phyloP scores from a whole-genome alignment of 116 monocot genomes.

The Cymodocea nodosa region DNA sequence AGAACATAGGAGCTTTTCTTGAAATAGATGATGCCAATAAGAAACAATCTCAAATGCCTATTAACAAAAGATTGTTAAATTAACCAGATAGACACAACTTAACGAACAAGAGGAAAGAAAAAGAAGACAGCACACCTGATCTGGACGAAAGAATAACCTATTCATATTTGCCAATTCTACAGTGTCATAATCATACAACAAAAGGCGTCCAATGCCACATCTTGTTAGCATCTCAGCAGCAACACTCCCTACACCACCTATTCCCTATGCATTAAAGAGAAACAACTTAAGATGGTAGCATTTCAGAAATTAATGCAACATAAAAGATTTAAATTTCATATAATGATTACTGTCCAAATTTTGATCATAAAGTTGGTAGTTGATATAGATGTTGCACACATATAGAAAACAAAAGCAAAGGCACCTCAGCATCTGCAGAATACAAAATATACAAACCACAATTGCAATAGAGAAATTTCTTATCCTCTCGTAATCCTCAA shows the following conservation, averaged over 20 bases:
- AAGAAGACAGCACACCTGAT: constrained; percentile 48
- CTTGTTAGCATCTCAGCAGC: constrained; percentile 97
- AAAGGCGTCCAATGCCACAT: constrained; percentile 85
- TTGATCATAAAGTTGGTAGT: no score
- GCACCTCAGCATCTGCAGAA: background rate
- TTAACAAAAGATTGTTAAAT: background rate
- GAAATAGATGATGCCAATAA: background rate
- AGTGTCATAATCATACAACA: constrained; percentile 94
- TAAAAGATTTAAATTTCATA: background rate
- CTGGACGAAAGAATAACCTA: constrained; percentile 94
- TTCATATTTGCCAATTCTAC: constrained; percentile 98
- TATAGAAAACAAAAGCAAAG: no score
- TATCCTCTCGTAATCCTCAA: constrained; percentile 6
- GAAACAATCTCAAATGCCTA: background rate
- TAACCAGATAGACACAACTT: no score
- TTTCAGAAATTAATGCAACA: background rate
- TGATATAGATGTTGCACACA: no score
- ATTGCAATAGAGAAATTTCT: constrained; percentile 8
- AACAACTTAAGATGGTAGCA: background rate
- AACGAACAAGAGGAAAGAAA: background rate
- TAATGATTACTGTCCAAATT: no score
- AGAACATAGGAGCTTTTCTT: background rate
- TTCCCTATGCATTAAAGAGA: constrained; percentile 38
- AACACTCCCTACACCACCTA: constrained; percentile 97
- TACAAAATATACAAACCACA: constrained; percentile 6